phyloP scores from a whole-genome alignment of 495 filamentous ascomycete genomes.

The Lentithecium fluviatile region DNA sequence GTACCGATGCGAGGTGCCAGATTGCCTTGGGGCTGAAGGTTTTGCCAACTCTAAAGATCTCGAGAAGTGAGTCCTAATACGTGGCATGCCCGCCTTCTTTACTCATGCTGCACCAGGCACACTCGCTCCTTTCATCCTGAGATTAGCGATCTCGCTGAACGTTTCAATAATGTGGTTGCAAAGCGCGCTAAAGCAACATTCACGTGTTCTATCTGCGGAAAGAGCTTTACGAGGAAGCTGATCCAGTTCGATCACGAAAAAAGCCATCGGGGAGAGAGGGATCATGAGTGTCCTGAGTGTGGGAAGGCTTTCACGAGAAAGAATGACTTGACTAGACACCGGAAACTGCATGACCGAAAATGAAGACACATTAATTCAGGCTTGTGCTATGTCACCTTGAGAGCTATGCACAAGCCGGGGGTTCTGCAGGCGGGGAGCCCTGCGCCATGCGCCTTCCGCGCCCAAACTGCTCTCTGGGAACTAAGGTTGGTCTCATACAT shows the following conservation, averaged over 20 bases:
- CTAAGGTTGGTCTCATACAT: too few species aligned
- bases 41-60: constrained; percentile 45
- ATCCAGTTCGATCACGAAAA: constrained; percentile 25
- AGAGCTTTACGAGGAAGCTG: not conserved
- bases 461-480: too few species aligned
- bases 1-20: constrained; percentile 41
- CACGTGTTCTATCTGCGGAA: constrained; percentile 34
- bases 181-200: constrained; percentile 25
- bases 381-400: too few species aligned
- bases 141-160: constrained; percentile 22
- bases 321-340: constrained; percentile 37
- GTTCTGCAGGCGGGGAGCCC: too few species aligned
- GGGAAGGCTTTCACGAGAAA: constrained; percentile 35
- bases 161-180: constrained; percentile 18
- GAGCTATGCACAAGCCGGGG: too few species aligned
- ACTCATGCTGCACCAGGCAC: constrained; percentile 31
- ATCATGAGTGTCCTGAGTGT: constrained; percentile 35
- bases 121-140: constrained; percentile 35
- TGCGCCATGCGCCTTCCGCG: too few species aligned
- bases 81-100: not conserved
- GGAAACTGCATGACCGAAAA: constrained; percentile 32
- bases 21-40: constrained; percentile 41
- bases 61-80: constrained; percentile 31
- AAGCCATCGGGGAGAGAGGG: constrained; percentile 39
- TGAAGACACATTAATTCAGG: not conserved